Evolutionary conservation across 306 rosid species (phyloP), one percentile per base, ranked within the genome.

Genomic region (Prunus campanulata): DNA sequence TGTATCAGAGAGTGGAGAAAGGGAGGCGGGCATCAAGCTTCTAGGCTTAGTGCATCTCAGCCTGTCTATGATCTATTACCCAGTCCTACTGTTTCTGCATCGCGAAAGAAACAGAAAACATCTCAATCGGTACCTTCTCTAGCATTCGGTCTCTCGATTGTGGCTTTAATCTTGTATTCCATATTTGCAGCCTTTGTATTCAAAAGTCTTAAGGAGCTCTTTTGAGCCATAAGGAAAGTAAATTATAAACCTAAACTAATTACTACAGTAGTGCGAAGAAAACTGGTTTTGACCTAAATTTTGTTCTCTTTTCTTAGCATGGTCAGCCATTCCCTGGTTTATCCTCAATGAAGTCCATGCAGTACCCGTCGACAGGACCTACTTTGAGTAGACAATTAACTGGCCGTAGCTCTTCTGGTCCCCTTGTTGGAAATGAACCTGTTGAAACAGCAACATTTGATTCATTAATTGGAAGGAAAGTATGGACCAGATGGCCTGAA

Each of bases 401-500:
- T 59, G 88, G 70, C 84, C 90, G 89, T 84, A 86, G 85, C 74
- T 72, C 90, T 83, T 81, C 95, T 42, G 82, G 81, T 75, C 82
- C 76, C 74, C 88, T 83, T 84, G 86, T 75, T 8, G 48, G 90
- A 65, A 75, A 73, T 75, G 91, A 87, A 61, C 74, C 86, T 46
- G 77, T 85, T 61, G 97, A 86, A 32, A 86, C 85, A 51, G 78
- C 84, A 65, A 16, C 72, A 14, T 79, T 76, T 66, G 93, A 96
- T 72, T 85, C 90, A 8, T 87, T 89, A 68, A 79, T 96, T 70
- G 99, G 97, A 77, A 91, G 87, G 88, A 96, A 87, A 82, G 96
- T 96, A 79, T 88, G 96, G 97, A 92, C 96, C 47, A 87, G 97
- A 71, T 96, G 99, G 99, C 99, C 97, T 54, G 93, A 82, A 80